These are phyloP conservation scores for Croton laevigatus DNA, from an alignment of 441 rosid genomes.

Conservation along the genomic window DNA sequence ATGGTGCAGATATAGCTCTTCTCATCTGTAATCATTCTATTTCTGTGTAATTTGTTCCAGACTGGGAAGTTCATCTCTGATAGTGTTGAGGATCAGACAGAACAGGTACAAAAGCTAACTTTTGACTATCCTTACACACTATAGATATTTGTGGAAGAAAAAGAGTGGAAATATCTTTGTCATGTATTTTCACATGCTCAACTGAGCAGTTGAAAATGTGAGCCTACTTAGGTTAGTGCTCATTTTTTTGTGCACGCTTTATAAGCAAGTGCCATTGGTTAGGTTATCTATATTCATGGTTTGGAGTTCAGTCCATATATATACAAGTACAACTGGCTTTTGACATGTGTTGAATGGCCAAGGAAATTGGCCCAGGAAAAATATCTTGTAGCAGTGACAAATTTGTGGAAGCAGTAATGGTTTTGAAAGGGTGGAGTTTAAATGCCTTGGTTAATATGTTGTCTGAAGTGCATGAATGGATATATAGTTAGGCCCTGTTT, in stretches of 20 bases:
- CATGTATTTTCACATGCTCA: neutral
- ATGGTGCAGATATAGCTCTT: neutral
- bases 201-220: neutral
- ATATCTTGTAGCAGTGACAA: neutral
- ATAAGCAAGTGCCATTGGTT: neutral
- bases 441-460: neutral
- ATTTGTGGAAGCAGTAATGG: neutral
- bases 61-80: slow-evolving; percentile 75
- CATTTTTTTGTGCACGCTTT: neutral
- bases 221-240: neutral
- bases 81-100: slow-evolving; percentile 72
- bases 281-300: neutral
- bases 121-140: neutral
- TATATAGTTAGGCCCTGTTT: too few species aligned
- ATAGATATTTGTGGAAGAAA: neutral
- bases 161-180: neutral
- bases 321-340: neutral
- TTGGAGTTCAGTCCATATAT: neutral
- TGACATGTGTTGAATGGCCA: neutral
- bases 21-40: neutral
- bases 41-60: slow-evolving; percentile 34
- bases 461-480: neutral
- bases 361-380: neutral
- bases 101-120: slow-evolving; percentile 51
- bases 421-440: neutral